Base-by-base conservation (phyloP, 2,329 filamentous ascomycete species). In the Trichoderma gracile region DNA sequence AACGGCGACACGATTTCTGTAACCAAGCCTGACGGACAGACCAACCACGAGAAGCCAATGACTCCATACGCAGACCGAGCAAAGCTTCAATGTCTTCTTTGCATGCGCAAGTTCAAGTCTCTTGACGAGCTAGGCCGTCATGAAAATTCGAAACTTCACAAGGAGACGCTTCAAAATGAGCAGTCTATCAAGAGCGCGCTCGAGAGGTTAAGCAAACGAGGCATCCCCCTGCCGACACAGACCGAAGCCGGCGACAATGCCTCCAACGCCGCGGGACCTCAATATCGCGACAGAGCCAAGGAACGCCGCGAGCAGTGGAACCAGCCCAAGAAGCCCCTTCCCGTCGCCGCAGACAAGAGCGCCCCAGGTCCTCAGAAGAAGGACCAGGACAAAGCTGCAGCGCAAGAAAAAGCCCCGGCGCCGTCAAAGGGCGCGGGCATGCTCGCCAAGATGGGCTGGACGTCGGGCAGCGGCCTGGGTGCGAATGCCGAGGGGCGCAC, bases 361-460 rank as follows among this genome's bases (percentile, higher is more conserved):
- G 79, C 80, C 49, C 68, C 74, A 3, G 74, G 74, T 14, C 30
- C 67, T 43, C 53, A 33, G 25, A 63, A 33, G 25, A 63, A 63
- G n/a, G 50, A 47, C 14, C 52, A 63, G 23, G 53, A 3, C 14
- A 67, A 67, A 3, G 52, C 66, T 15, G 27, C 67, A 9, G 69
- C 47, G 17, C 64, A 70, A 25, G 71, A 73, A 5, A 70, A 70
- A 15, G 57, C 50, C 3, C 65, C 69, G 7, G 43, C 23, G 56
- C 77, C 80, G 65, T 87, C 85, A 42, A 90, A 89, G 74, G 88
- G 88, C 14, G 86, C 86, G 0, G 85, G 86, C 3, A 81, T 91
- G 71, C 79, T 92, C 45, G 85, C 86, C 45, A 91, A 91, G 78
- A 89, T 90, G 85, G 89, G 89, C 27, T 91, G 88, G 88, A 85